phyloP scores from a whole-genome alignment of 306 rosid species.

The Pyrus pyrifolia region DNA sequence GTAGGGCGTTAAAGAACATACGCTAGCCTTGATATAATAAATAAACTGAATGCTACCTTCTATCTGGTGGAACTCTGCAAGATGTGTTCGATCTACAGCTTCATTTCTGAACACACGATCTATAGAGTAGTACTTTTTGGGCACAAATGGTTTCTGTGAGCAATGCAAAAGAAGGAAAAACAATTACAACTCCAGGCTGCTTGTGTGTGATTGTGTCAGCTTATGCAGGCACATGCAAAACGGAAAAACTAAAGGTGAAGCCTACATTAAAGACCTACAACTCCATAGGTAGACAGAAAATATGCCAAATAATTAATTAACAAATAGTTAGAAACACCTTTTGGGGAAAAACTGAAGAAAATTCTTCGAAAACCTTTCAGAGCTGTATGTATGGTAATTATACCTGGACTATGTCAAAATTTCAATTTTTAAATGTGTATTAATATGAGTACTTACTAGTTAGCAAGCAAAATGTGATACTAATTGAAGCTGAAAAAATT shows the following conservation, averaged over 20 bases:
- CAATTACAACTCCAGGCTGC: background rate
- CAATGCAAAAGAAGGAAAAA: slow-evolving; percentile 12
- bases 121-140: slow-evolving; percentile 86
- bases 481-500: background rate
- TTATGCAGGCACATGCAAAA: background rate
- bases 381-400: background rate
- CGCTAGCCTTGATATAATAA: background rate
- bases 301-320: background rate
- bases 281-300: background rate
- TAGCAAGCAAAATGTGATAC: background rate
- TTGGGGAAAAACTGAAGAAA: background rate
- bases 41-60: slow-evolving; percentile 57
- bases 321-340: background rate
- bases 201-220: background rate
- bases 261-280: background rate
- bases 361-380: background rate
- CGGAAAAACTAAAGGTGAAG: background rate
- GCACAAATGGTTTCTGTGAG: slow-evolving; percentile 73
- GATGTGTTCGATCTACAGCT: slow-evolving; percentile 97
- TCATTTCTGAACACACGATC: slow-evolving; percentile 98
- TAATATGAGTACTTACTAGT: background rate
- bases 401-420: background rate
- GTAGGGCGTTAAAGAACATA: background rate
- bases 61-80: slow-evolving; percentile 97
- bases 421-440: background rate